Conservation (phyloP, 2,329 filamentous ascomycete genomes). For the Bipolaris bicolor region DNA sequence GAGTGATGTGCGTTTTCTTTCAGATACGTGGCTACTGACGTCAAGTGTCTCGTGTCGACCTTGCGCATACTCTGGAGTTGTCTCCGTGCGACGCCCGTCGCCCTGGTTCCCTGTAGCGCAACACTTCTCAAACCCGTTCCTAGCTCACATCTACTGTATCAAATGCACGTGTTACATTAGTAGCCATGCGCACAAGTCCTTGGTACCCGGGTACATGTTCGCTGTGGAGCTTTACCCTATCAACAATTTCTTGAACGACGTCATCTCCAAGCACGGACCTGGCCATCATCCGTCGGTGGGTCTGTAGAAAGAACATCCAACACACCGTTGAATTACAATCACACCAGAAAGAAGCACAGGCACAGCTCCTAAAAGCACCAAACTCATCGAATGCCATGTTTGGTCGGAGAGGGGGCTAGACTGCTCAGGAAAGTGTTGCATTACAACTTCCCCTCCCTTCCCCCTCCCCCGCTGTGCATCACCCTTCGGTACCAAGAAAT, state of each 20-base stretch:
- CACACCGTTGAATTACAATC: too few species aligned
- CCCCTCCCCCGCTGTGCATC: slow-evolving; percentile 9
- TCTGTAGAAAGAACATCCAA: not conserved
- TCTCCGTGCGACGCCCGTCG: slow-evolving; percentile 3
- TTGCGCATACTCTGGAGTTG: not conserved
- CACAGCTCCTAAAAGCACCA: not conserved
- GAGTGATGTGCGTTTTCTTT: not conserved
- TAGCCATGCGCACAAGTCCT: not conserved
- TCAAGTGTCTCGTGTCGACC: slow-evolving; percentile 1
- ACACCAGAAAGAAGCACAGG: not conserved
- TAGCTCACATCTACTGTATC: not conserved
- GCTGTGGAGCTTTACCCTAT: not conserved
- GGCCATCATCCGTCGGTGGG: not conserved
- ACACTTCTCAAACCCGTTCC: slow-evolving; percentile 1
- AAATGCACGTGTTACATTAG: not conserved
- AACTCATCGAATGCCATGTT: not conserved
- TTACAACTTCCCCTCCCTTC: slow-evolving; percentile 1
- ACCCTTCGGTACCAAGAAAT: slow-evolving; percentile 8
- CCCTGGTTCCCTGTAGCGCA: not conserved
- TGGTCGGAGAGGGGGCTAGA: not conserved
- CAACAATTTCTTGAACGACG: not conserved
- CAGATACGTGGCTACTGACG: slow-evolving; percentile 6
- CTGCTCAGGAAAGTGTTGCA: slow-evolving; percentile 4
- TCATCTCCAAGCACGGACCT: slow-evolving; percentile 1
- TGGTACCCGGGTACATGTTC: not conserved